Evolutionary conservation across 768 basidiomycete genomes (phyloP).

Genomic region (Suillus spraguei): DNA sequence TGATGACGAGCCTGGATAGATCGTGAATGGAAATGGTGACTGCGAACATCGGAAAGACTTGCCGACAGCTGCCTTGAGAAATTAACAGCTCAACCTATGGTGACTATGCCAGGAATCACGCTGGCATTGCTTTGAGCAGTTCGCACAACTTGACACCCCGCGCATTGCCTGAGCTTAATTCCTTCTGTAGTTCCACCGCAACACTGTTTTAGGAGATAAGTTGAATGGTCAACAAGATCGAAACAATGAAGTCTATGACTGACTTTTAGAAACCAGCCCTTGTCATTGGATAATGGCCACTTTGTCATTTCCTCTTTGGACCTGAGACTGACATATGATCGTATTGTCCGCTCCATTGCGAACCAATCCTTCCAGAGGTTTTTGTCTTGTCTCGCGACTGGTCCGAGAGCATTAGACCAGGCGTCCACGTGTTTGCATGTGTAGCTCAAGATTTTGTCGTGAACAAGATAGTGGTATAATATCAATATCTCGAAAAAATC

Average conservation of each 20-base stretch:
- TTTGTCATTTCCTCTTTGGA: neutral
- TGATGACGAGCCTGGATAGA: neutral
- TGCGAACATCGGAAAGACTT: neutral
- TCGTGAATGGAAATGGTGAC: neutral
- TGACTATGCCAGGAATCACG: conserved; percentile 1
- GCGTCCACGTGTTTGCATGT: neutral
- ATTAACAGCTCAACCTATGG: neutral
- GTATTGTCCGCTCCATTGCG: neutral
- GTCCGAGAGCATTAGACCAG: neutral
- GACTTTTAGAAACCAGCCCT: neutral
- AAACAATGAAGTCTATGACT: neutral
- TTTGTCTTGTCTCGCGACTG: conserved; percentile 4
- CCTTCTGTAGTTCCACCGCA: neutral
- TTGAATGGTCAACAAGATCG: neutral
- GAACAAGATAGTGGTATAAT: neutral
- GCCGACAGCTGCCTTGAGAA: conserved; percentile 3
- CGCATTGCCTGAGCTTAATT: neutral
- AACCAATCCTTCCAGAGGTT: neutral
- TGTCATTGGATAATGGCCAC: neutral
- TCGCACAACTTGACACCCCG: conserved; percentile 1
- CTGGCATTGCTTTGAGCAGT: conserved; percentile 6
- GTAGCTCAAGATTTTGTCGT: conserved; percentile 8
- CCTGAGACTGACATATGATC: neutral
- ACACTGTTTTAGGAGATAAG: neutral
- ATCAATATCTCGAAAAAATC: neutral